Conservation (phyloP, 306 rosid genomes). For the Ochetophila trinervis region DNA sequence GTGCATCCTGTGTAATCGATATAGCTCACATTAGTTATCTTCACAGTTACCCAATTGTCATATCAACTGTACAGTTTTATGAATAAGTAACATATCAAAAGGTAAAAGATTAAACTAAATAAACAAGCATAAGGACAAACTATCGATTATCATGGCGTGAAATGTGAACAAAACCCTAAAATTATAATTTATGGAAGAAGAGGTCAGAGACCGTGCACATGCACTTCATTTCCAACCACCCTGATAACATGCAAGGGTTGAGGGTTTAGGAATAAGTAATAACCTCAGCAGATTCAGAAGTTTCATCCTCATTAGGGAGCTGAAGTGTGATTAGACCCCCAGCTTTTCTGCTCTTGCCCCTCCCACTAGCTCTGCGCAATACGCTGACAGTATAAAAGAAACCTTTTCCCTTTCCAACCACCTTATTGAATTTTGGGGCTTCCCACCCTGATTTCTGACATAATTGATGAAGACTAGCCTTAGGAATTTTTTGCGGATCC, state of each 20-base stretch:
- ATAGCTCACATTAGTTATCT: background rate
- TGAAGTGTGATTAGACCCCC: slow-evolving; percentile 90
- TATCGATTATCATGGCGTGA: too few species aligned
- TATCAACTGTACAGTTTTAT: background rate
- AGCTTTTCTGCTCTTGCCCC: slow-evolving; percentile 89
- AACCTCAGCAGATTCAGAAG: slow-evolving; percentile 76
- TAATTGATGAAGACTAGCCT: slow-evolving; percentile 90
- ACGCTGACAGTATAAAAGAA: slow-evolving; percentile 68
- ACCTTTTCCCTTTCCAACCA: slow-evolving; percentile 52
- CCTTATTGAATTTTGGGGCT: slow-evolving; percentile 82
- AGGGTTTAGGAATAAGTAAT: slow-evolving; percentile 23
- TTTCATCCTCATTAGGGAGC: slow-evolving; percentile 70
- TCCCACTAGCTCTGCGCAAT: slow-evolving; percentile 85
- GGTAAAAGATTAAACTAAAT: background rate
- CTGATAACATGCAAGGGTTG: background rate
- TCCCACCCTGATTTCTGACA: slow-evolving; percentile 98
- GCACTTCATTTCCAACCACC: too few species aligned
- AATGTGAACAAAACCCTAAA: too few species aligned
- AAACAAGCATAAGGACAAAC: background rate
- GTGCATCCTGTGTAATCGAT: slow-evolving; percentile 74
- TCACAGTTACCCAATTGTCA: background rate
- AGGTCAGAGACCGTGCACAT: too few species aligned
- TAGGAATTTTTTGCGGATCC: slow-evolving; percentile 83
- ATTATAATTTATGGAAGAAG: too few species aligned
- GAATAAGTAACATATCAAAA: background rate